Evolutionary conservation across 805 yeast species (phyloP), one percentile per base, ranked within the genome.

Genomic region (Wickerhamomyces sydowiorum): DNA sequence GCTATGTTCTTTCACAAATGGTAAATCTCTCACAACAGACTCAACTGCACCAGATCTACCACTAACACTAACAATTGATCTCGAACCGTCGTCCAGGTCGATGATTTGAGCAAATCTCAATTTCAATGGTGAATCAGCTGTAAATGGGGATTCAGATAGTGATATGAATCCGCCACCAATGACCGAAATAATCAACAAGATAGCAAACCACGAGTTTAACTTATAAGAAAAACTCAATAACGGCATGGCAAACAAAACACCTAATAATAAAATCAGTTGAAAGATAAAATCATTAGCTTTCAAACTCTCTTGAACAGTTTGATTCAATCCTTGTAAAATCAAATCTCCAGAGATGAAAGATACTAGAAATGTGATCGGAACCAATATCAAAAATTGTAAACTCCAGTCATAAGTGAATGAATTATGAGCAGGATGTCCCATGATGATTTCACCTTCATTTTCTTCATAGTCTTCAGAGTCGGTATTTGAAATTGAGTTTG

Each of bases 321-420:
- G 88, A 52, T 74, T 75, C 18, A 83, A 47, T 0, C 86, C 93
- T 44, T 79, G 80, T 27, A 86, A 56, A 2, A 80, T 53, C 44
- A 85, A 60, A 44, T 70, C 73, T 7, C 56, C 46, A 6, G 83
- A 81, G 29, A 72, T 61, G 42, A 75, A 72, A 51, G 76, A 72
- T n/a, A 80, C 54, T 28, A 82, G 54, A 27, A 74, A 70, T 3
- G 80, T 65, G 1, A 83, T 64, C 3, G 96, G 96, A 13, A 83
- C 86, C 15, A 82, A 57, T 1, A 80, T 47, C 25, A 86, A 49
- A 53, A 76, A 87, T 59, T 89, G 96, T 15, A 86, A 49, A 14
- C 82, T 70, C 96, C 96, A 89, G 53, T 84, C 95, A 55, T 83
- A 86, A 32, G 81, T 74, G 37, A 75, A 72, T 5, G 78, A 74